Percentiles rank a stretch among this genome's conserved stretches.
Evolutionary conservation across 331 rosid genomes (phyloP).

Genomic region (Pyracantha coccinea): DNA sequence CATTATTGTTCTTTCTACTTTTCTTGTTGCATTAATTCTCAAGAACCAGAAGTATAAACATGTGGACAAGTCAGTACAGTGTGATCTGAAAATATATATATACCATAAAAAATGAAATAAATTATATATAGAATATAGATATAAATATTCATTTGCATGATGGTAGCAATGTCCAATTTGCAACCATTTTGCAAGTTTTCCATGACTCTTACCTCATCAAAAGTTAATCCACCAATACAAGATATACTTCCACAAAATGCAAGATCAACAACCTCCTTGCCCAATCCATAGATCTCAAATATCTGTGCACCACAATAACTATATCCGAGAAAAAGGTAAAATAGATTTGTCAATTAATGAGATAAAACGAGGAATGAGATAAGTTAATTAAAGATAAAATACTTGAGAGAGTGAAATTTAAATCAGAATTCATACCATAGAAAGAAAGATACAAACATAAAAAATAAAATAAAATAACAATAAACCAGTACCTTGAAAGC

Average conservation of each 20-base stretch:
- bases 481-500: conserved; percentile 74
- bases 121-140: neutral
- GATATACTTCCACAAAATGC: conserved; percentile 93
- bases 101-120: neutral
- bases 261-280: conserved; percentile 81
- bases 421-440: neutral
- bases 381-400: neutral
- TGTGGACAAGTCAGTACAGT: too few relatives aligned
- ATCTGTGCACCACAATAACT: conserved; percentile 99
- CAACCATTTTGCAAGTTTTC: neutral
- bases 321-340: conserved; percentile 25
- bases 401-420: neutral
- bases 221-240: conserved; percentile 84
- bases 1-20: neutral
- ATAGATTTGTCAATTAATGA: conserved; percentile 9
- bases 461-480: neutral
- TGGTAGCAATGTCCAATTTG: neutral
- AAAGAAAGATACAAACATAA: neutral
- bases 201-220: conserved; percentile 80
- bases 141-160: neutral
- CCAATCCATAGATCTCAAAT: conserved; percentile 93
- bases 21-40: neutral
- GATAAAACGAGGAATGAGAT: neutral
- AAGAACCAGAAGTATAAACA: neutral
- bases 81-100: neutral